Conservation (phyloP, 2,329 filamentous ascomycete genomes). For the Endoconidiophora polonica region DNA sequence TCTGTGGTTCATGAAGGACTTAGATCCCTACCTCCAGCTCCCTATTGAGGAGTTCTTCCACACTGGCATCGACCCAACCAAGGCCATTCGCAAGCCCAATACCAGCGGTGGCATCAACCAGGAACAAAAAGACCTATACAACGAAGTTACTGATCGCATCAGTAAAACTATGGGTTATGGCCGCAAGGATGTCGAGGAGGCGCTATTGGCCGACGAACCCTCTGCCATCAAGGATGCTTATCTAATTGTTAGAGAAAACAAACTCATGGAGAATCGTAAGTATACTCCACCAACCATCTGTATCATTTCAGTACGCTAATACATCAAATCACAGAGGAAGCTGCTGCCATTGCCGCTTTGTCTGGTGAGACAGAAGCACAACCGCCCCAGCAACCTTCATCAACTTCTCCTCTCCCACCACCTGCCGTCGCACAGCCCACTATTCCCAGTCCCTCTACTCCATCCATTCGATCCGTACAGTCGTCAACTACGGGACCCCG, state of each 20-base stretch:
- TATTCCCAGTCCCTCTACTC: conserved; percentile 31
- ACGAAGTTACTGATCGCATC: conserved; percentile 85
- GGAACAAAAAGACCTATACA: conserved; percentile 81
- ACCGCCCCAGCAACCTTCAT: not conserved
- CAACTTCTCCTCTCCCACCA: not conserved
- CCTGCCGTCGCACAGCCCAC: not conserved
- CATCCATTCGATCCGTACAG: conserved; percentile 34
- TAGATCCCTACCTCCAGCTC: conserved; percentile 72
- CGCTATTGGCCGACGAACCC: conserved; percentile 76
- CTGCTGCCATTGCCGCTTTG: conserved; percentile 19
- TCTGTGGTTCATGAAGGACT: conserved; percentile 79
- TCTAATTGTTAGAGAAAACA: conserved; percentile 93
- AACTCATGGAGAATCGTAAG: conserved; percentile 93
- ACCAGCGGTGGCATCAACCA: conserved; percentile 65
- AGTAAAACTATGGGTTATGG: conserved; percentile 97
- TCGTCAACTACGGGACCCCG: conserved; percentile 32
- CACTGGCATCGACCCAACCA: conserved; percentile 85
- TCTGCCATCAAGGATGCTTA: conserved; percentile 98
- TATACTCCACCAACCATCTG: conserved; percentile 18
- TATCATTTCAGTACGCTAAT: conserved; percentile 15
- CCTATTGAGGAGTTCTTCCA: conserved; percentile 85
- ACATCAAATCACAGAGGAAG: conserved; percentile 19
- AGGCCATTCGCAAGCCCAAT: conserved; percentile 68
- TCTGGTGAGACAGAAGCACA: conserved; percentile 1
- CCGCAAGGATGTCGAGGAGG: conserved; percentile 87